phyloP scores from a whole-genome alignment of 331 rosid genomes.

The Quercus tomentella region DNA sequence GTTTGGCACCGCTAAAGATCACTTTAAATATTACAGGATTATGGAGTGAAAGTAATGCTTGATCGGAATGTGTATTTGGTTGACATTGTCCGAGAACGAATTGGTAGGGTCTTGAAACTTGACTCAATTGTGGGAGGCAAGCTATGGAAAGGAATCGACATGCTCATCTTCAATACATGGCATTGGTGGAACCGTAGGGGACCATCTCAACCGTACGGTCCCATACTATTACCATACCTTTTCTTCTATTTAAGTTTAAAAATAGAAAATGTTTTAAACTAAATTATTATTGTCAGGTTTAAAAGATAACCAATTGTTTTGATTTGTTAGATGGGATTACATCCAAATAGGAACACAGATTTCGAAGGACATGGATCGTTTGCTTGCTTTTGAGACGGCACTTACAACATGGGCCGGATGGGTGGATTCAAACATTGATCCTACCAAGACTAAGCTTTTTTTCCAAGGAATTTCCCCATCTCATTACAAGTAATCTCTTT shows the following conservation, averaged over 20 bases:
- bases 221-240: background rate
- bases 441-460: conserved; percentile 51
- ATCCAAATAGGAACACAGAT: conserved; percentile 42
- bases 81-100: conserved; percentile 53
- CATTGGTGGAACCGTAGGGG: conserved; percentile 98
- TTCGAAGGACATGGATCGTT: conserved; percentile 72
- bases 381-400: conserved; percentile 77
- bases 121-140: conserved; percentile 66
- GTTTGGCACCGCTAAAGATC: too few relatives aligned
- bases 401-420: conserved; percentile 78
- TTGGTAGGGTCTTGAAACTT: conserved; percentile 80
- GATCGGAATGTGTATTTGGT: conserved; percentile 78
- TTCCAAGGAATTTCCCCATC: conserved; percentile 98
- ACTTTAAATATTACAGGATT: conserved; percentile 42
- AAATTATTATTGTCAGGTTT: background rate
- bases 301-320: background rate
- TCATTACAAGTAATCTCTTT: conserved; percentile 74
- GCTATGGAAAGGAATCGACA: conserved; percentile 55
- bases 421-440: conserved; percentile 70
- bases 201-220: conserved; percentile 79
- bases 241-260: background rate
- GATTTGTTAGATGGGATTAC: conserved; percentile 69
- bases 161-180: conserved; percentile 94
- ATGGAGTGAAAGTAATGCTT: conserved; percentile 66
- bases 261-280: background rate